Evolutionary conservation across 768 basidiomycete species (phyloP).

Genomic region (Tulasnella sp.): DNA sequence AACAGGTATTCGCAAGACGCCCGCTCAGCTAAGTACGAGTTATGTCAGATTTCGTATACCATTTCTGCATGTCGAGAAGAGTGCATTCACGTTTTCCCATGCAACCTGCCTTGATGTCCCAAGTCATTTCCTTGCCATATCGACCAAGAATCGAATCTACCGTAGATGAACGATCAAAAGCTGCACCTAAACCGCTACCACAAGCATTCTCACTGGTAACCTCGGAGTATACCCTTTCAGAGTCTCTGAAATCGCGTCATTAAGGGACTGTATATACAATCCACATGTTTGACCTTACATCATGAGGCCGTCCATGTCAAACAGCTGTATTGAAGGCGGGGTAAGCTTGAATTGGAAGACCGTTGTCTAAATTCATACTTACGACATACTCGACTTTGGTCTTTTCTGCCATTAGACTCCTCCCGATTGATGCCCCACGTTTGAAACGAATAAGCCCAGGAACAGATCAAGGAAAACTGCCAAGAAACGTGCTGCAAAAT

Average conservation of each 20-base stretch:
- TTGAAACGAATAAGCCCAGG: no score
- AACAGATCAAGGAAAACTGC: no score
- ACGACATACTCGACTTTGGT: no score
- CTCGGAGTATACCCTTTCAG: slow-evolving; percentile 61
- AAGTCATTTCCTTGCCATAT: slow-evolving; percentile 68
- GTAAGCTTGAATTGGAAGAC: no score
- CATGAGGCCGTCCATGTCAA: slow-evolving; percentile 56
- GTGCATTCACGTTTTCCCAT: slow-evolving; percentile 64
- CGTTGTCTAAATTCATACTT: no score
- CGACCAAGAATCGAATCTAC: slow-evolving; percentile 57
- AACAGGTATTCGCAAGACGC: slow-evolving; percentile 54
- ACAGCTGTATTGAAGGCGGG: slow-evolving; percentile 34
- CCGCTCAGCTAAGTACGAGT: slow-evolving; percentile 39
- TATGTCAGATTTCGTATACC: background rate
- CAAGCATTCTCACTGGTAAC: slow-evolving; percentile 52
- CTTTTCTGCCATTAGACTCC: no score
- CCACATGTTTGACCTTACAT: slow-evolving; percentile 16
- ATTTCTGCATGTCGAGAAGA: background rate
- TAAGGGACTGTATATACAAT: no score
- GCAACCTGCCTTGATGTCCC: slow-evolving; percentile 78
- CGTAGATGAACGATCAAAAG: slow-evolving; percentile 9
- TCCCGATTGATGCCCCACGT: no score
- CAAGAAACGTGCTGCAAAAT: no score
- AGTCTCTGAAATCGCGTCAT: slow-evolving; percentile 33
- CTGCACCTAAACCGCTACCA: slow-evolving; percentile 9